Percentiles rank a stretch among this genome's conserved stretches.
Conservation (phyloP, 139 green algal species). For the Chloropicon primus region DNA sequence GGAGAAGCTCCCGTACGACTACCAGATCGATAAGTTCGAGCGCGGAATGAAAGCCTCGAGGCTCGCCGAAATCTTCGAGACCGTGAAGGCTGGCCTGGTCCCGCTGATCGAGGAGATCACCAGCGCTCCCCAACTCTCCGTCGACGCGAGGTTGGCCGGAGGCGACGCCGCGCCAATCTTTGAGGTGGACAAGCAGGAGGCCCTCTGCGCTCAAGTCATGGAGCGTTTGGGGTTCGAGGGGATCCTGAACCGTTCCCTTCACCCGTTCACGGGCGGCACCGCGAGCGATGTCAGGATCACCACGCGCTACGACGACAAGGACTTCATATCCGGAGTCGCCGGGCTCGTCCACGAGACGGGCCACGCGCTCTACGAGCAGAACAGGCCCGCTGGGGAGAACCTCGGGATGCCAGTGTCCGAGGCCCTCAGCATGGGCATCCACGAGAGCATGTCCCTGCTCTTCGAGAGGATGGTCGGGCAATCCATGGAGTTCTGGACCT, state of each 20-base stretch:
- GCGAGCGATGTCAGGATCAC: conserved; percentile 80
- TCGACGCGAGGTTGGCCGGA: background rate
- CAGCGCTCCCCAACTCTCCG: background rate
- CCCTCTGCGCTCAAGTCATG: conserved; percentile 27
- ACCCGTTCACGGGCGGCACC: conserved; percentile 63
- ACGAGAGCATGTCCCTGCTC: conserved; percentile 71
- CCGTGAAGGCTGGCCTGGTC: conserved; percentile 20
- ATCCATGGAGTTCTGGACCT: conserved; percentile 33
- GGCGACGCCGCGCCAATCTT: background rate
- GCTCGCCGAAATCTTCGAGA: conserved; percentile 67
- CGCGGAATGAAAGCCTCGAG: conserved; percentile 54
- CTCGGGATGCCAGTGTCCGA: conserved; percentile 60
- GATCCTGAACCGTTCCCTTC: conserved; percentile 62
- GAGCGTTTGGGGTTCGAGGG: conserved; percentile 68
- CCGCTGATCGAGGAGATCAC: background rate
- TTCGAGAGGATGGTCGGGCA: conserved; percentile 83
- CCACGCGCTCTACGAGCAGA: conserved; percentile 75
- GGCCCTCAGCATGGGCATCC: conserved; percentile 64
- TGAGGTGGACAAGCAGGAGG: background rate
- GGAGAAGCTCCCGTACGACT: conserved; percentile 44
- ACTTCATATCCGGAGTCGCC: conserved; percentile 61
- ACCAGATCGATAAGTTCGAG: conserved; percentile 75
- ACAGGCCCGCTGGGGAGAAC: conserved; percentile 60
- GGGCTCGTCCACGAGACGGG: conserved; percentile 34
- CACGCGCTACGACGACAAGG: conserved; percentile 68